phyloP scores from a whole-genome alignment of 768 basidiomycete genomes.

The Tylopilus sp. region DNA sequence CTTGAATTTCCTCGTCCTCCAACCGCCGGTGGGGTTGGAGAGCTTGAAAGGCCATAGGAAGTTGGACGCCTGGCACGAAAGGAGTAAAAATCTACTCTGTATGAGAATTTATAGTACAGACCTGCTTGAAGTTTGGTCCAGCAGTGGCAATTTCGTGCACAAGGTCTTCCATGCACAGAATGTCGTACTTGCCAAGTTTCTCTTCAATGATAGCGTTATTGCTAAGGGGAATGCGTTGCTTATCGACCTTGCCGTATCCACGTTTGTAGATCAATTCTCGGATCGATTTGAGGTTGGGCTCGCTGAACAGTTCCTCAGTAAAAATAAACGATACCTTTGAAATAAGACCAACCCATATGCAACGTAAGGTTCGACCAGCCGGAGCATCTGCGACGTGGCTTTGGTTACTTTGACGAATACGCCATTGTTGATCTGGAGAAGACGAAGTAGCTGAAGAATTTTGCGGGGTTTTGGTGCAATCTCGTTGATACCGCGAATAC shows the following conservation, averaged over 20 bases:
- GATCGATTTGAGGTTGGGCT: conserved; percentile 94
- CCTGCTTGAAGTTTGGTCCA: conserved; percentile 99
- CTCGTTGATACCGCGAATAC: conserved; percentile 99
- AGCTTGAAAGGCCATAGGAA: conserved; percentile 99
- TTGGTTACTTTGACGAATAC: conserved; percentile 96
- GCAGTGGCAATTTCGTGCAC: conserved; percentile 94
- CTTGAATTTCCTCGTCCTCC: conserved; percentile 97
- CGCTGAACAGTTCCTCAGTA: conserved; percentile 43
- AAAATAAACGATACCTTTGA: neutral
- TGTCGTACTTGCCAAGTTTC: conserved; percentile 87
- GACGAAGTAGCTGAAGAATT: conserved; percentile 96
- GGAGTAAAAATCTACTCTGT: neutral
- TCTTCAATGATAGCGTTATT: conserved; percentile 94
- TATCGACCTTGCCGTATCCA: conserved; percentile 97
- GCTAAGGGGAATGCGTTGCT: conserved; percentile 92
- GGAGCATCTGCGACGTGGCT: conserved; percentile 97
- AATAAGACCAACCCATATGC: conserved; percentile 77
- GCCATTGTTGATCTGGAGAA: conserved; percentile 99
- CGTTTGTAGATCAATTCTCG: conserved; percentile 99
- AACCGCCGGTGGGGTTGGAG: conserved; percentile 97
- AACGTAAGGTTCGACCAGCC: conserved; percentile 94
- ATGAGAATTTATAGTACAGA: conserved; percentile 30
- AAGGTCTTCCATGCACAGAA: conserved; percentile 95
- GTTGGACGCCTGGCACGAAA: conserved; percentile 63
- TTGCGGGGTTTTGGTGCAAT: conserved; percentile 99